Base-by-base conservation (phyloP, 2,329 filamentous ascomycete genomes). In the Cercospora sojina region DNA sequence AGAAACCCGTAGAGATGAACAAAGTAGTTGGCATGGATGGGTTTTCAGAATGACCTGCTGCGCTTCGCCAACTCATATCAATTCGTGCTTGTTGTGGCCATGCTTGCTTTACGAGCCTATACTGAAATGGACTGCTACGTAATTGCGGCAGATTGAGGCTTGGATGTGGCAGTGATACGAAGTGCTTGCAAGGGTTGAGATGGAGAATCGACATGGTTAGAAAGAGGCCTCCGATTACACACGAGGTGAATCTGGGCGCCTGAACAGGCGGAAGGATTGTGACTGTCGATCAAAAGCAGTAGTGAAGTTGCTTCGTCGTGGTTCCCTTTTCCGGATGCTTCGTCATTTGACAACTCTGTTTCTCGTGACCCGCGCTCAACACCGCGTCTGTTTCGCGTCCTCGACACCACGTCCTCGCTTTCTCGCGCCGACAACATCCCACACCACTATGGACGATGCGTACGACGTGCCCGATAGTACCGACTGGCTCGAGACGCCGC, bases 401-500 rank as follows among this genome's bases (percentile, higher is more conserved):
- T 55, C n/a, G 43, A 55, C 29, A 35, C 18, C 20, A 32, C 49
- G n/a, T 41, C 13, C 31, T 25, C 59, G 12, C 41, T 20, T 27
- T 18, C 18, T 56, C 51, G 49, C 51, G 29, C n/a, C 25, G 5
- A 43, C 29, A 35, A 41, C 27, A n/a, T 41, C 7, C 20, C 20
- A 20, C 51, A 31, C 25, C 59, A 58, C 38, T 13, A 71, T 72
- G 70, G 67, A 70, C 62, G 62, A 64, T 51, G 59, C 64, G 31
- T 77, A 79, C 69, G 78, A 82, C 64, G 73, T 94, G 49, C 80
- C 90, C 59, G 91, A 95, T 80, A 89, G 91, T n/a, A 93, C 91
- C 62, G 92, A 96, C 81, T 96, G 92, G 92, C 83, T 93, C 5
- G 75, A 82, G 10, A 96, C 92, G 12, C 85, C 88, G 1, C 82